Evolutionary conservation across 2,329 filamentous ascomycete species (phyloP).

Genomic region (Botrytis aclada): DNA sequence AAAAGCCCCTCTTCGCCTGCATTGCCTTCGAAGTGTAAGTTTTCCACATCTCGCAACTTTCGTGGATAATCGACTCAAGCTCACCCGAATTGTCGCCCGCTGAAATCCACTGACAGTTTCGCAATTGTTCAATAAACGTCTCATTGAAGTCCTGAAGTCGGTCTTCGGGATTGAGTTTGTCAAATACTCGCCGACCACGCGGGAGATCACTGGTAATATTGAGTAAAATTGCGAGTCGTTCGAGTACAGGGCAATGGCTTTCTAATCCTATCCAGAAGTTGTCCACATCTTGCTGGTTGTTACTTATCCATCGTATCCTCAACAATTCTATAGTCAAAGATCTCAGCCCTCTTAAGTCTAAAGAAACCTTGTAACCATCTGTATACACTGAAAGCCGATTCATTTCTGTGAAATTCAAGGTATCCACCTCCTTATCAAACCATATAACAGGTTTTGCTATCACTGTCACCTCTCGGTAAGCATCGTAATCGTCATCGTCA

Average conservation of each 20-base stretch:
- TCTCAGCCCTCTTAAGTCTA: background rate
- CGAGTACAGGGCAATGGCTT: background rate
- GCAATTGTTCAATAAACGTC: background rate
- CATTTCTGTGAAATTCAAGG: background rate
- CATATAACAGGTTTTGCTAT: background rate
- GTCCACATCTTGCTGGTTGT: accelerated
- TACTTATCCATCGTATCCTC: background rate
- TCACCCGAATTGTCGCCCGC: accelerated
- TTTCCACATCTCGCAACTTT: background rate
- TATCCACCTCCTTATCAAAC: background rate
- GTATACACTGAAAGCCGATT: accelerated
- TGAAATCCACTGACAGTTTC: background rate
- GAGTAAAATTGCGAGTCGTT: background rate
- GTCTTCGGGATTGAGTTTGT: accelerated
- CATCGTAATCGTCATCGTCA: background rate
- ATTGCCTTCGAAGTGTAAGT: accelerated
- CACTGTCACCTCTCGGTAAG: background rate
- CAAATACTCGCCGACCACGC: accelerated
- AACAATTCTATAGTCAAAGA: background rate
- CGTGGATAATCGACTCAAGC: background rate
- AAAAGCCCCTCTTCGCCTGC: background rate
- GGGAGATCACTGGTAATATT: accelerated
- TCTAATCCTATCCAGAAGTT: background rate
- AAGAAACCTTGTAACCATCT: background rate
- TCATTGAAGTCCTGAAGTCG: background rate